Percentiles rank a stretch among this genome's conserved stretches.
phyloP scores from a whole-genome alignment of 305 asterid genomes.

The Nicotiana rustica region DNA sequence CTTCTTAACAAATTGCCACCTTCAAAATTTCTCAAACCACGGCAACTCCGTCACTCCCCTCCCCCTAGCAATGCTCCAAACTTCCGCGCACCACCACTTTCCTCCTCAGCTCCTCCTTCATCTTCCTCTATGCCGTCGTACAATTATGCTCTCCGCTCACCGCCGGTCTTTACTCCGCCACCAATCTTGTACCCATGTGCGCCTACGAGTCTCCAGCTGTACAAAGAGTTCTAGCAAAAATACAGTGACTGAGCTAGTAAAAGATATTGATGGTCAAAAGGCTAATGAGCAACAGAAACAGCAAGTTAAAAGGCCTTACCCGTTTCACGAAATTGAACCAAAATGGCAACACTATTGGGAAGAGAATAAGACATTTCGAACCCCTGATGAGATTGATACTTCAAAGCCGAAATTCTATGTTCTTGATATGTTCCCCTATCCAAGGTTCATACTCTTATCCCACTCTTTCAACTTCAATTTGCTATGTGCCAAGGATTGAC shows the following conservation, averaged over 20 bases:
- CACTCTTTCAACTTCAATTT: constrained; percentile 12
- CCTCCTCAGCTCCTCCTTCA: constrained; percentile 50
- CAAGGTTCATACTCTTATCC: constrained; percentile 58
- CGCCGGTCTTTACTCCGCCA: constrained; percentile 39
- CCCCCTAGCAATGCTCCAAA: constrained; percentile 58
- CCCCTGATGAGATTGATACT: constrained; percentile 88
- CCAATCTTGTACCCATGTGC: constrained; percentile 36
- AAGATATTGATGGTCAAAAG: constrained; percentile 35
- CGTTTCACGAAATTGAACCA: constrained; percentile 84
- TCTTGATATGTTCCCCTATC: constrained; percentile 99
- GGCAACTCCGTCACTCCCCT: background rate
- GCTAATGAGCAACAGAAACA: constrained; percentile 31
- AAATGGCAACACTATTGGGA: constrained; percentile 97
- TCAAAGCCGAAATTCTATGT: constrained; percentile 94
- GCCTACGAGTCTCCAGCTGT: constrained; percentile 50
- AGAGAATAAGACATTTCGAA: constrained; percentile 74
- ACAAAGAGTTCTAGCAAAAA: constrained; percentile 27
- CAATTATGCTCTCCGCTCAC: constrained; percentile 29
- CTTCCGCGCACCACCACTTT: constrained; percentile 45
- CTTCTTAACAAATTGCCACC: constrained; percentile 11
- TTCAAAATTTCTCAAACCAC: constrained; percentile 30
- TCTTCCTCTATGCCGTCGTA: constrained; percentile 41
- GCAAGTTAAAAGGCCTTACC: constrained; percentile 75
- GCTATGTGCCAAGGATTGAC: constrained; percentile 11
- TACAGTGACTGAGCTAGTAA: background rate